Evolutionary conservation across 2,329 filamentous ascomycete species (phyloP), one percentile per base, ranked within the genome.

Genomic region (Colletotrichum melonis): DNA sequence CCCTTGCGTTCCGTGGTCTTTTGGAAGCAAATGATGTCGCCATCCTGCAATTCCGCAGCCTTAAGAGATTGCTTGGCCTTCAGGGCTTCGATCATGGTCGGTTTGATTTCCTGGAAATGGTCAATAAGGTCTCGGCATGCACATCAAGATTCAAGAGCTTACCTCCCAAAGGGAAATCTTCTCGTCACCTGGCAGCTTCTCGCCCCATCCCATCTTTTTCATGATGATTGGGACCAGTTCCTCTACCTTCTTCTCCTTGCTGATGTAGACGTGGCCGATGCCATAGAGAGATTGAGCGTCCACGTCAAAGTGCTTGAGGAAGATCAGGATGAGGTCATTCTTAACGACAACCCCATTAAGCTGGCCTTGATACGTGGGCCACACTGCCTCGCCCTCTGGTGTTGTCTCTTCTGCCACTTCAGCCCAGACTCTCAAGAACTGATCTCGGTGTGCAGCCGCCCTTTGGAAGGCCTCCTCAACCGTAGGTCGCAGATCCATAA

Each of bases 21-120:
- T 81, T 99, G 97, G 84, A 98, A 98, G 80, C 95, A 98, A 69
- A 99, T 91, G 77, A 99, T 97, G 80, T 99, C 97, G 62, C 97
- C 97, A 78, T 99, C 96, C 81, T 98, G 96, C 28, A 99, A 93
- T 81, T 99, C 97, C 1, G 97, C 97, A 73, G 94, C 92, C 76
- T 95, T 94, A 73, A 99, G 88, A 0, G 95, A 95, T 79, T 95
- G 92, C 84, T 98, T 98, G 0, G 92, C 90, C 84, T 98, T 98
- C 86, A 99, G 93, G 7, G 90, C 89, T 80, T 99, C 97, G 76
- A 99, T 98, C 95, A 98, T 98, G 73, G 92, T 94, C 64, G 95
- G 95, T 84, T 98, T 99, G 84, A 99, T 98, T 86, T 99, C 97
- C 88, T 90, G 72, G 38, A 30, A 62, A 68, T 9, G 49, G 58